Evolutionary conservation across 169 alveolate species (phyloP).

Genomic region (Plasmodium knowlesi): DNA sequence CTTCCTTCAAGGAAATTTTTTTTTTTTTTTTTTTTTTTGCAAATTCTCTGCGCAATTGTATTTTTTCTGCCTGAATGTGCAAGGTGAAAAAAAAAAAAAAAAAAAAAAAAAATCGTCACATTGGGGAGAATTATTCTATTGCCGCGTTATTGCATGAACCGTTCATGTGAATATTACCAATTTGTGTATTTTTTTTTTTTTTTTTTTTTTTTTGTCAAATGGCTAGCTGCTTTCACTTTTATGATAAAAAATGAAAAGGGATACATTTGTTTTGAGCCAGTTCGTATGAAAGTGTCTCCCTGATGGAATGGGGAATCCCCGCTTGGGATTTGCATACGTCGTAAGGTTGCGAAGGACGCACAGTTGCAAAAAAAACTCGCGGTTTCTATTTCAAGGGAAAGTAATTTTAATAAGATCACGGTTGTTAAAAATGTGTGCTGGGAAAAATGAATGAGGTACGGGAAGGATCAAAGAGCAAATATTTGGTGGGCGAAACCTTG

Average conservation of each 20-base stretch:
- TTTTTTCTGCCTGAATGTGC: background rate
- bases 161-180: background rate
- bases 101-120: background rate
- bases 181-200: background rate
- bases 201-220: background rate
- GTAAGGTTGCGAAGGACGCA: background rate
- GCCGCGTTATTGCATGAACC: background rate
- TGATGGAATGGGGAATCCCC: background rate
- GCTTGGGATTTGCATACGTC: background rate
- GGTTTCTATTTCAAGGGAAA: background rate
- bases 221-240: background rate
- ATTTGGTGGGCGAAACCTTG: background rate
- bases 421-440: background rate
- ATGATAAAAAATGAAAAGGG: background rate
- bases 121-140: background rate
- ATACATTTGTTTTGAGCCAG: background rate
- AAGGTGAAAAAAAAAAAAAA: background rate
- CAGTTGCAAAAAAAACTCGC: background rate
- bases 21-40: background rate
- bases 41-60: background rate
- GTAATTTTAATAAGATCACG: background rate
- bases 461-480: background rate
- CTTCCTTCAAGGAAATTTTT: background rate
- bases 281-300: background rate
- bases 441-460: background rate